Conservation (phyloP, 495 filamentous ascomycete genomes). For the Penicillium silybi region DNA sequence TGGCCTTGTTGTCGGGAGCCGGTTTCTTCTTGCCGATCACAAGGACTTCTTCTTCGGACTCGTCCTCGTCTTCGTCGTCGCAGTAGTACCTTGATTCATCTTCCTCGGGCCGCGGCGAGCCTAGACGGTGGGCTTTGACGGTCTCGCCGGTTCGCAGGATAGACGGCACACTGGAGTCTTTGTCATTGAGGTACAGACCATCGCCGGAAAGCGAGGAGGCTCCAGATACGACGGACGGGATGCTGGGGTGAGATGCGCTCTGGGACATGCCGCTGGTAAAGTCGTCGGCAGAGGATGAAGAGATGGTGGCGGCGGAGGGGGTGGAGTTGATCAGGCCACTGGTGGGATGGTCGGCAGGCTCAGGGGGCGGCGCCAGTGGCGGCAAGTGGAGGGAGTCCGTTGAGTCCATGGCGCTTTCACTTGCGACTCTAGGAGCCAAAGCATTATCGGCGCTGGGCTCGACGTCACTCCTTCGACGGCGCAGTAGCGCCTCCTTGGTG, state of each 20-base stretch:
- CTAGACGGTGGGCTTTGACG: slow-evolving; percentile 31
- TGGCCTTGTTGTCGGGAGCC: slow-evolving; percentile 15
- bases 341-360: slow-evolving; percentile 50
- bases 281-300: slow-evolving; percentile 48
- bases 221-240: slow-evolving; percentile 73
- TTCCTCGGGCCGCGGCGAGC: slow-evolving; percentile 29
- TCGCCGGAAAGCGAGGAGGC: slow-evolving; percentile 73
- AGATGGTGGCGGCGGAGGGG: slow-evolving; percentile 50
- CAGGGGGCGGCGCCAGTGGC: slow-evolving; percentile 40
- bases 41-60: slow-evolving; percentile 50
- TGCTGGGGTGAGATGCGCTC: slow-evolving; percentile 69
- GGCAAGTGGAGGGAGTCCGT: slow-evolving; percentile 21
- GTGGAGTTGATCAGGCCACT: slow-evolving; percentile 49
- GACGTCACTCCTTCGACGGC: slow-evolving; percentile 30
- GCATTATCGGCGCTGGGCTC: slow-evolving; percentile 28
- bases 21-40: slow-evolving; percentile 41
- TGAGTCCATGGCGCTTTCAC: slow-evolving; percentile 27
- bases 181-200: slow-evolving; percentile 22
- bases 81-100: slow-evolving; percentile 44
- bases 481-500: slow-evolving; percentile 39
- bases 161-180: slow-evolving; percentile 31
- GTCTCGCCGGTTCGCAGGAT: slow-evolving; percentile 47
- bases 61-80: slow-evolving; percentile 44
- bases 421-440: slow-evolving; percentile 11
- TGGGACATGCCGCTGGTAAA: slow-evolving; percentile 55